Evolutionary conservation across 169 alveolate species (phyloP), one percentile per base, ranked within the genome.

Genomic region (Plasmodium vivax): DNA sequence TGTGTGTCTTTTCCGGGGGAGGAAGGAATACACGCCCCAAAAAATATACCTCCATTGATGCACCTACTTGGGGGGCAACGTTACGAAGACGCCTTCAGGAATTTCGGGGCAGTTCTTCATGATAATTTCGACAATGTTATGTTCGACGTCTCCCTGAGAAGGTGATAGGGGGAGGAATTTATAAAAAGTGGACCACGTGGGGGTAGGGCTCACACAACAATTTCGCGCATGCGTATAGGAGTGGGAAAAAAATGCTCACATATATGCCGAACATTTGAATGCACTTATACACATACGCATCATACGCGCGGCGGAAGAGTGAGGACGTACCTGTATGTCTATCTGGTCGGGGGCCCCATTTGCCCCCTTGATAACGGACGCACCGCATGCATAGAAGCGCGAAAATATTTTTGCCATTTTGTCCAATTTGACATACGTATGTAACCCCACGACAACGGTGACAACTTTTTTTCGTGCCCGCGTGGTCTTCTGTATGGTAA

Each of bases 351-450:
- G 95, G 38, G 96, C 96, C 4, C 98, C 98, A 34, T 95, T 95
- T 3, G 92, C 75, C 45, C 98, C 98, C 96, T 97, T 97, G 5
- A 97, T 97, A 34, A 97, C 98, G 0, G 98, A 95, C 10, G 98
- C 97, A 38, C 99, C 99, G 36, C 98, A 96, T 6, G 98, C 97
- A 81, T 96, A 97, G 71, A 95, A 97, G 72, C 96, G 95, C n/a
- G 98, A 95, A 87, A 97, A 97, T 72, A 96, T 94, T 92, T 97
- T 97, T 14, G 98, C 96, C 45, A 98, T 98, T 71, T 93, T 97
- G n/a, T 94, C 98, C 38, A 97, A 95, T 73, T 96, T 96, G 51
- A 97, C 97, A 68, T 97, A 97, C 1, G 95, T 91, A 72, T 97
- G 98, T 43, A 97, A 93, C 27, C 99, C 99, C 32, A 96, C 94